A percentile compares a stretch with the other conserved stretches of the same genome.
Conservation (phyloP, 2,329 filamentous ascomycete genomes). For the Ophiocordyceps camponoti-leonardi region DNA sequence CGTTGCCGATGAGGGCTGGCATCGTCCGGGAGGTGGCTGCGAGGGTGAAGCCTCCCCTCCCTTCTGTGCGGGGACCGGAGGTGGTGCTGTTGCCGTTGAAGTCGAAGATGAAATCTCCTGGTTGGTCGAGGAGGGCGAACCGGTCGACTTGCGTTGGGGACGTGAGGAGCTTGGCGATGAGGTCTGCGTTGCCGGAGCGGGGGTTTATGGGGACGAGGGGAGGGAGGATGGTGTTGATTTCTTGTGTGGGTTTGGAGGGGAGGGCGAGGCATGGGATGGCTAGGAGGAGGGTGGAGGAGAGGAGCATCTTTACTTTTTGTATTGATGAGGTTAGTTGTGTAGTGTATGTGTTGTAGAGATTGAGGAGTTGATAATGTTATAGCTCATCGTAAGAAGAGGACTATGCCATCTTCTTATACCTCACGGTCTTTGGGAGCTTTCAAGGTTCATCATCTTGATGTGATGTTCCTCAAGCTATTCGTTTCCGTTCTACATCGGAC, state of each 20-base stretch:
- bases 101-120: slow-evolving; percentile 24
- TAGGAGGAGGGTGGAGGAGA: slow-evolving; percentile 1
- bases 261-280: neutral
- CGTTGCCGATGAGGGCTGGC: slow-evolving; percentile 31
- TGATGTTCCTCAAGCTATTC: neutral
- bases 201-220: slow-evolving; percentile 12
- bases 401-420: neutral
- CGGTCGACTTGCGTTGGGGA: slow-evolving; percentile 14
- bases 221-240: slow-evolving; percentile 8
- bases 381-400: neutral
- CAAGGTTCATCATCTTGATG: neutral
- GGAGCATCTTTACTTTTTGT: neutral
- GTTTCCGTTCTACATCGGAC: neutral
- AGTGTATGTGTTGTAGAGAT: neutral
- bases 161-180: slow-evolving; percentile 13
- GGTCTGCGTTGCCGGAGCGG: slow-evolving; percentile 8
- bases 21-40: slow-evolving; percentile 28
- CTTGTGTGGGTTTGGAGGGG: neutral
- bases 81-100: slow-evolving; percentile 14
- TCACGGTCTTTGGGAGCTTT: neutral
- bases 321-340: neutral
- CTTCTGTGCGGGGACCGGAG: slow-evolving; percentile 4
- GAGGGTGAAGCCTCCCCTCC: slow-evolving; percentile 19
- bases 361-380: too few species aligned
- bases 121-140: slow-evolving; percentile 14